These are phyloP conservation scores for Linderniella brevidens DNA, from an alignment of 257 asterid genomes.

Conservation along the genomic window DNA sequence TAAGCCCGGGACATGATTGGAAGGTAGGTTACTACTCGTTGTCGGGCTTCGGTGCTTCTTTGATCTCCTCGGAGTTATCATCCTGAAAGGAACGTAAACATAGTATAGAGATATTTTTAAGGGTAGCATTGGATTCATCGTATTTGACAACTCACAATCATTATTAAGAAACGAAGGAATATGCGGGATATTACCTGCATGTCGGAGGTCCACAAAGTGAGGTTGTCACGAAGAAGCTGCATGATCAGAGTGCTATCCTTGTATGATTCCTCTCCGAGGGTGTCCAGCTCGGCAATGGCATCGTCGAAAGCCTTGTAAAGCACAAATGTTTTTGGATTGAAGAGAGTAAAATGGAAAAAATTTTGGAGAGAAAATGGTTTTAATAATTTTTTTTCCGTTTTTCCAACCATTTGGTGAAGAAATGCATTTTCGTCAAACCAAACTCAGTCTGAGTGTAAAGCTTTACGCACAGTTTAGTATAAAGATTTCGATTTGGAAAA, in stretches of 20 bases:
- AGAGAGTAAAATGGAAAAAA: too few species aligned
- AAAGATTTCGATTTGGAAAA: too few species aligned
- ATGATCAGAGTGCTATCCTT: constrained; percentile 6
- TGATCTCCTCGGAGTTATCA: constrained; percentile 3
- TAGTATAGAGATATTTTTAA: neutral
- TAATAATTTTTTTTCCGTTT: too few species aligned
- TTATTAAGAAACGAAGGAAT: too few species aligned
- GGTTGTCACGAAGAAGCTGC: constrained; percentile 6
- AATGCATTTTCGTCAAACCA: too few species aligned
- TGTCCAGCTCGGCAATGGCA: neutral
- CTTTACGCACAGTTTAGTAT: too few species aligned
- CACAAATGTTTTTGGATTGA: too few species aligned
- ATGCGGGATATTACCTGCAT: neutral
- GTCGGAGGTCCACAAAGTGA: constrained; percentile 2
- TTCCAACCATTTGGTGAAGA: too few species aligned
- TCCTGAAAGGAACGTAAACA: neutral
- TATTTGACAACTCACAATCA: too few species aligned
- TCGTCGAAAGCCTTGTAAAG: neutral
- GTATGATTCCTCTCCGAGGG: constrained; percentile 5
- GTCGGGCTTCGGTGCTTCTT: constrained; percentile 5
- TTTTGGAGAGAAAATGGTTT: too few species aligned
- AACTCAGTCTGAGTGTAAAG: too few species aligned
- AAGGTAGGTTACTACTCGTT: neutral
- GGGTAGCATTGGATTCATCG: neutral
- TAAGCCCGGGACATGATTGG: too few species aligned